Evolutionary conservation across 257 asterid species (phyloP).

Genomic region (Solanum corneliomulleri): DNA sequence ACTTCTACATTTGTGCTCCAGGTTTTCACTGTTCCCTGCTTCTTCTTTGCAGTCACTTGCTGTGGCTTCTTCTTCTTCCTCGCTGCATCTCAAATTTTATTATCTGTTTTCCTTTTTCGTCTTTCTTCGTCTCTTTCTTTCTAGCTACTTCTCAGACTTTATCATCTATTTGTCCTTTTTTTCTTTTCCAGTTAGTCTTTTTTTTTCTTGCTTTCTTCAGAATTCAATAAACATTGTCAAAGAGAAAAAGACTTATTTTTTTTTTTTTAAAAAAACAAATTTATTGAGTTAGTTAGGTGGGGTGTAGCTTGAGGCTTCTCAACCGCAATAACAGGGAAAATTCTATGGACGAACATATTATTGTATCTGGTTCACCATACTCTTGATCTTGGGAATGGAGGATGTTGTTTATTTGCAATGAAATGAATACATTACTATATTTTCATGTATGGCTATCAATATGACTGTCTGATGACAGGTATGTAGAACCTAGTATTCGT

Average conservation of each 20-base stretch:
- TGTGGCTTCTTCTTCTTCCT: neutral
- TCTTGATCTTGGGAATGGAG: neutral
- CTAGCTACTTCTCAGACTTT: neutral
- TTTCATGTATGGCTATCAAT: conserved; percentile 12
- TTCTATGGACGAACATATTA: neutral
- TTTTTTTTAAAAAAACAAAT: neutral
- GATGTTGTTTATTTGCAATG: neutral
- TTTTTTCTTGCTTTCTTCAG: neutral
- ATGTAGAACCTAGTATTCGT: conserved; percentile 92
- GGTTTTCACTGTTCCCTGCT: neutral
- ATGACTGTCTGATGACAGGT: conserved; percentile 50
- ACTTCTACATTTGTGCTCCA: neutral
- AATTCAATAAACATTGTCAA: neutral
- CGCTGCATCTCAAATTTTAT: neutral
- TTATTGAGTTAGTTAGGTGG: neutral
- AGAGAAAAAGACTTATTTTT: neutral
- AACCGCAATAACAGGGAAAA: neutral
- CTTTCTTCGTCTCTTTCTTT: neutral
- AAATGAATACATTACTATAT: neutral
- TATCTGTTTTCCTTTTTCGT: neutral
- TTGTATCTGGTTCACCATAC: neutral
- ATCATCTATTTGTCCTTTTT: neutral
- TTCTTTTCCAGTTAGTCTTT: neutral
- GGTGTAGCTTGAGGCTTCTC: neutral
- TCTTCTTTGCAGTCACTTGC: neutral